Conservation (phyloP, 495 filamentous ascomycete genomes). For the Staphylotrichum tortipilum region DNA sequence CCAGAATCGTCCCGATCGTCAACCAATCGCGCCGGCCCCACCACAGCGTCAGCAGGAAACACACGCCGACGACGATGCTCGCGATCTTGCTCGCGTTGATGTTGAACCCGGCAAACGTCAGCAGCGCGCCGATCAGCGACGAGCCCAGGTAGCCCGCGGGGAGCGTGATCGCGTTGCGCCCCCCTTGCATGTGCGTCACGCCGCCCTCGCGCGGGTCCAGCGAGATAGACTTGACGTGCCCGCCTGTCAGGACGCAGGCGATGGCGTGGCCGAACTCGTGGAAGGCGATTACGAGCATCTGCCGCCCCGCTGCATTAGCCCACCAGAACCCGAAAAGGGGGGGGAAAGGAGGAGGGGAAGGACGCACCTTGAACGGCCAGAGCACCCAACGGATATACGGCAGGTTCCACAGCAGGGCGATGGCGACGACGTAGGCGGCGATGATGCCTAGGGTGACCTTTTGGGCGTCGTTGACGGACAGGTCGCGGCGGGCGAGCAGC, state of each 20-base stretch:
- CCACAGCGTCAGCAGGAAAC: conserved; percentile 69
- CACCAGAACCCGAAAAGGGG: no score
- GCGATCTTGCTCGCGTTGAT: conserved; percentile 73
- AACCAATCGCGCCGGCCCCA: conserved; percentile 73
- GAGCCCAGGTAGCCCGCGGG: conserved; percentile 72
- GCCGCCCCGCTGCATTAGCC: no score
- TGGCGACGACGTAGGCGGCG: conserved; percentile 60
- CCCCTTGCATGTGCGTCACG: conserved; percentile 74
- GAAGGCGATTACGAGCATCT: conserved; percentile 79
- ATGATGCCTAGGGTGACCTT: conserved; percentile 58
- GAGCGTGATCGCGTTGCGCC: conserved; percentile 60
- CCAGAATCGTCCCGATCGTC: conserved; percentile 58
- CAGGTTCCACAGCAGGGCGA: conserved; percentile 70
- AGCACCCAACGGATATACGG: conserved; percentile 64
- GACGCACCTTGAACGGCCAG: conserved; percentile 72
- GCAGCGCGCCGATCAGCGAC: conserved; percentile 63
- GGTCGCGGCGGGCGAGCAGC: conserved; percentile 36
- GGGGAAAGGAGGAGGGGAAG: neutral
- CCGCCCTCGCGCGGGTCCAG: conserved; percentile 61
- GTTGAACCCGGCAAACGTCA: conserved; percentile 74
- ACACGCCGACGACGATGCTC: conserved; percentile 60
- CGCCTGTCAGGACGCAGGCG: conserved; percentile 62
- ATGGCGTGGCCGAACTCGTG: conserved; percentile 77
- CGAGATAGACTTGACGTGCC: conserved; percentile 56
- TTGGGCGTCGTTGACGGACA: conserved; percentile 62